Conservation (phyloP, 2,329 filamentous ascomycete species). For the Shiraia bambusicola region DNA sequence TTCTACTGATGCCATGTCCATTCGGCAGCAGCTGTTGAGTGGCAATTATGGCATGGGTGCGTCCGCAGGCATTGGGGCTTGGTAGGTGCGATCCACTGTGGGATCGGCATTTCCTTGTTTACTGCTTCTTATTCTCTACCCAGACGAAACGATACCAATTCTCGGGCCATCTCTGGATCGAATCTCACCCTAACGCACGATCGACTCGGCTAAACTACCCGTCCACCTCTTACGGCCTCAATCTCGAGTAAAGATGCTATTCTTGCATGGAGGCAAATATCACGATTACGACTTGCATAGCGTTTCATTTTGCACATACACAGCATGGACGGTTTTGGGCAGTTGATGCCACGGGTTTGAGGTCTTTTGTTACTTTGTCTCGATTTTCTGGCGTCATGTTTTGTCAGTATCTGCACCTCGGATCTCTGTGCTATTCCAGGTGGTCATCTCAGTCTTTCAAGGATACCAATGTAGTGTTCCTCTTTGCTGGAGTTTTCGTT, state of each 20-base stretch:
- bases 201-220: conserved; percentile 1
- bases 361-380: conserved; percentile 5
- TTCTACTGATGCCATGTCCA: conserved; percentile 35
- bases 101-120: background rate
- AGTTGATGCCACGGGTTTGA: conserved; percentile 8
- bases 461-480: background rate
- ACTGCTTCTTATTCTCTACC: conserved; percentile 6
- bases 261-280: conserved; percentile 25
- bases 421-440: background rate
- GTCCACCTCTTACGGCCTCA: conserved; percentile 8
- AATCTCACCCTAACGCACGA: background rate
- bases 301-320: conserved; percentile 30
- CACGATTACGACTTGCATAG: conserved; percentile 42
- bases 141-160: background rate
- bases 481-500: background rate
- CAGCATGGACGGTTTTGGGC: conserved; percentile 22
- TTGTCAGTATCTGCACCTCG: conserved; percentile 4
- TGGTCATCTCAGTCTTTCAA: background rate
- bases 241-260: conserved; percentile 10
- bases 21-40: conserved; percentile 53
- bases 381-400: conserved; percentile 20
- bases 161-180: background rate
- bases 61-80: conserved; percentile 58
- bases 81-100: conserved; percentile 43
- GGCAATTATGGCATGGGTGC: conserved; percentile 58